These are phyloP conservation scores for Dendrostoma leiphaemia DNA, from an alignment of 2,329 filamentous ascomycete species.

Conservation along the genomic window DNA sequence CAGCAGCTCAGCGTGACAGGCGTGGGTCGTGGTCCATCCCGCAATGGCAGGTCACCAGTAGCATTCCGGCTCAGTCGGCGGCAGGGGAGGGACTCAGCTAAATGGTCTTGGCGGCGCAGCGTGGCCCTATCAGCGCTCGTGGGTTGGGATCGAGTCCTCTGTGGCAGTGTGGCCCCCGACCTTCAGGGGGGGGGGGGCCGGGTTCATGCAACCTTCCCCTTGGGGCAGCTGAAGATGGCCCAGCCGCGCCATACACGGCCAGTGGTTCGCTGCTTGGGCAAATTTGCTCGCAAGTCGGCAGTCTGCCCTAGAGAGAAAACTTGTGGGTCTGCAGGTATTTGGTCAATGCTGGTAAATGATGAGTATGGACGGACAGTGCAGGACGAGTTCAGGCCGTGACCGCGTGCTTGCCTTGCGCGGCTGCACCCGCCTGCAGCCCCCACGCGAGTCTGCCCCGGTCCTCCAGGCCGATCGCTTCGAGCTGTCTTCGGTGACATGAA, in stretches of 20 bases:
- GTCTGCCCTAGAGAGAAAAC: too few relatives aligned
- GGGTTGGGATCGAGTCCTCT: not conserved
- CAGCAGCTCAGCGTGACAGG: not conserved
- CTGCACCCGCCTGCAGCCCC: too few relatives aligned
- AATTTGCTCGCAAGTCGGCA: too few relatives aligned
- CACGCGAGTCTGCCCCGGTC: too few relatives aligned
- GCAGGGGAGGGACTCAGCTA: not conserved
- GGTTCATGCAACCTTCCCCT: conserved; percentile 14
- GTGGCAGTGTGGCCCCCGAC: not conserved
- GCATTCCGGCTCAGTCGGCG: not conserved
- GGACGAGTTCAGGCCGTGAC: too few relatives aligned
- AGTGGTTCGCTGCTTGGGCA: too few relatives aligned
- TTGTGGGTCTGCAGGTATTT: too few relatives aligned
- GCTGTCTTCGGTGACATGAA: too few relatives aligned
- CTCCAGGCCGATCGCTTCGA: too few relatives aligned
- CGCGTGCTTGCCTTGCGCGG: too few relatives aligned
- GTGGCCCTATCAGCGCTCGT: not conserved
- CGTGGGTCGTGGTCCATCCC: not conserved
- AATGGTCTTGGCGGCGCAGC: not conserved
- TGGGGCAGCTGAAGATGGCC: conserved; percentile 9
- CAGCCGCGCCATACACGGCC: conserved; percentile 1
- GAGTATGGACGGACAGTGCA: too few relatives aligned
- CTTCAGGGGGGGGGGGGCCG: not conserved
- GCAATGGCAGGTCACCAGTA: conserved; percentile 9
- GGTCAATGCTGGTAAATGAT: too few relatives aligned